Evolutionary conservation across 257 asterid species (phyloP).

Genomic region (Rubia yunnanensis): DNA sequence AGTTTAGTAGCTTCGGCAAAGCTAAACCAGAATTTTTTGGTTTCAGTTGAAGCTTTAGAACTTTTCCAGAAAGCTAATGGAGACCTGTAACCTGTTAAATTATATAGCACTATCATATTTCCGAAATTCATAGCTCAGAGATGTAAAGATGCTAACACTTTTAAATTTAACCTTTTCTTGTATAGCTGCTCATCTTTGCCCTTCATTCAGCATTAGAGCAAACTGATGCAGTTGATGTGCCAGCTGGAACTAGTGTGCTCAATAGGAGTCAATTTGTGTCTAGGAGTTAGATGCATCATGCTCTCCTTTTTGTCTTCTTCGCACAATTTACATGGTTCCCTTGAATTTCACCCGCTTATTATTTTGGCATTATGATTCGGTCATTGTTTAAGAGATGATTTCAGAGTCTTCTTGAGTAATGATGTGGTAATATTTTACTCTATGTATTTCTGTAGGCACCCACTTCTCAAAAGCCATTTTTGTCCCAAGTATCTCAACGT

Average conservation of each 20-base stretch:
- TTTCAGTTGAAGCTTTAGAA: not conserved
- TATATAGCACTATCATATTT: not conserved
- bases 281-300: too few species aligned
- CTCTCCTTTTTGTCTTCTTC: not conserved
- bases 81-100: too few species aligned
- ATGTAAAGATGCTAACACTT: not conserved
- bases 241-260: too few species aligned
- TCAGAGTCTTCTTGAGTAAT: not conserved
- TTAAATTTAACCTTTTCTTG: not conserved
- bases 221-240: not conserved
- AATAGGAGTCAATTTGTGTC: too few species aligned
- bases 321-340: not conserved
- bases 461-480: constrained; percentile 68
- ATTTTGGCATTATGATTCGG: not conserved
- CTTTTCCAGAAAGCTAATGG: too few species aligned
- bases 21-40: not conserved
- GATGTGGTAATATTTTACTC: not conserved
- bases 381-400: not conserved
- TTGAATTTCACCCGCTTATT: not conserved
- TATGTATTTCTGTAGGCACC: constrained; percentile 40
- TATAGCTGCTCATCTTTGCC: not conserved
- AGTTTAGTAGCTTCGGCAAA: not conserved
- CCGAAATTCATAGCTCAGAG: too few species aligned
- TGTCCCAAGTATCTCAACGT: constrained; percentile 71
- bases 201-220: too few species aligned